Evolutionary conservation across 192 early-diverging fungal species (phyloP).

Genomic region (Pilaira anomala): DNA sequence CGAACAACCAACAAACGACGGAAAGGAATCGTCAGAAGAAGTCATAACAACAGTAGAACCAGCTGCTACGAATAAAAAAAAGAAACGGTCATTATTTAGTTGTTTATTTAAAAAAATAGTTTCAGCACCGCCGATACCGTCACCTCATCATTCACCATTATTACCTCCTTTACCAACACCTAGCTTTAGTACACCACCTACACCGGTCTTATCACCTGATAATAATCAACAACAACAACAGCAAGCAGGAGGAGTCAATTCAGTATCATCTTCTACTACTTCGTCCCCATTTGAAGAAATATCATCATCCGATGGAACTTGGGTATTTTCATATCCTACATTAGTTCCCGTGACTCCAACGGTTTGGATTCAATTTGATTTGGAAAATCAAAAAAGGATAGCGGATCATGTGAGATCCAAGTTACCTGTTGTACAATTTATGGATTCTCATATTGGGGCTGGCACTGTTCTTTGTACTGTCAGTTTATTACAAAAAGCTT

Average conservation of each 20-base stretch:
- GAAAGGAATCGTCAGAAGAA: too few species aligned
- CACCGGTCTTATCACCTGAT: background rate
- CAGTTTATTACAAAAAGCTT: background rate
- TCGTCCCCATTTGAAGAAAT: background rate
- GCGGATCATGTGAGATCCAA: background rate
- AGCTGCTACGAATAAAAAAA: constrained; percentile 1
- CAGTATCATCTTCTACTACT: too few species aligned
- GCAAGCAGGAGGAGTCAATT: too few species aligned
- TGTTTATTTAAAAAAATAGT: background rate
- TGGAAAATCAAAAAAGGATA: constrained; percentile 3
- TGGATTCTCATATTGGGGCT: constrained; percentile 2
- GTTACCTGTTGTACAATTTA: background rate
- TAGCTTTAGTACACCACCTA: background rate
- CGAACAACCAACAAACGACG: too few species aligned
- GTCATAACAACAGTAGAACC: too few species aligned
- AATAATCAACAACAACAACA: too few species aligned
- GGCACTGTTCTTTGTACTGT: background rate
- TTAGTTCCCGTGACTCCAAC: background rate
- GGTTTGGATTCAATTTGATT: constrained; percentile 4
- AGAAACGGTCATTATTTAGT: background rate
- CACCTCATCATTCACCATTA: too few species aligned
- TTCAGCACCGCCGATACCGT: background rate
- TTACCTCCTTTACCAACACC: too few species aligned
- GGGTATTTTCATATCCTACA: background rate
- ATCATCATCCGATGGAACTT: background rate